Evolutionary conservation across 208 protist species (phyloP).

Genomic region (Trypanosomatidae sp.): DNA sequence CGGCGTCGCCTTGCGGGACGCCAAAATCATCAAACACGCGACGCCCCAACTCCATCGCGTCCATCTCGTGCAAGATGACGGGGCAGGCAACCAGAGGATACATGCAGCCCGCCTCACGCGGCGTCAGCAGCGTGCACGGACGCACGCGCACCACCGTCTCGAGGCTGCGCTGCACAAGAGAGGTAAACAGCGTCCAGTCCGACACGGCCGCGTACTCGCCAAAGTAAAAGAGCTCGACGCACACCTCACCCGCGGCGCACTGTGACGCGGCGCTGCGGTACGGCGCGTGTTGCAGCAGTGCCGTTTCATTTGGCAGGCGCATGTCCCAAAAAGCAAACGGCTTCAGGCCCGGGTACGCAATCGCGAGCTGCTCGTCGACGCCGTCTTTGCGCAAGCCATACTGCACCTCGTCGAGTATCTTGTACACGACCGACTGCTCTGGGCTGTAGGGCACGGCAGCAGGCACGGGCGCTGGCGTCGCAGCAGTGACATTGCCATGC

Average conservation of each 20-base stretch:
- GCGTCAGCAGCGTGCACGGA: constrained; percentile 22
- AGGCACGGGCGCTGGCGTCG: not conserved
- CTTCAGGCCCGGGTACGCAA: constrained; percentile 42
- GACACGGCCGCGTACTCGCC: constrained; percentile 43
- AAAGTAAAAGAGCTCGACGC: constrained; percentile 74
- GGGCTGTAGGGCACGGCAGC: too few species aligned
- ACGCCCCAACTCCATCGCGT: constrained; percentile 47
- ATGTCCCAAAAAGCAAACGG: constrained; percentile 66
- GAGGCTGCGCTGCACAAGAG: constrained; percentile 21
- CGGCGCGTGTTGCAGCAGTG: not conserved
- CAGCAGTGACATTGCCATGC: constrained; percentile 19
- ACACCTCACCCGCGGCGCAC: constrained; percentile 37
- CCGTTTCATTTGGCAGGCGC: constrained; percentile 22
- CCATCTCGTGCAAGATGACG: constrained; percentile 47
- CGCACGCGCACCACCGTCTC: constrained; percentile 31
- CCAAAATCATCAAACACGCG: constrained; percentile 71
- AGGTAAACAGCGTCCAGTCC: constrained; percentile 23
- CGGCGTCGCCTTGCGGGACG: constrained; percentile 8
- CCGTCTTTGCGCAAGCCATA: constrained; percentile 44
- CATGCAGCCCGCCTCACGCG: constrained; percentile 73
- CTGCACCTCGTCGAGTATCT: constrained; percentile 25
- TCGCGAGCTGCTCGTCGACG: constrained; percentile 29
- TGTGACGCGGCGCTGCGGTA: constrained; percentile 7
- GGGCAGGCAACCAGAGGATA: constrained; percentile 56
- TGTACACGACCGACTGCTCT: constrained; percentile 24